Conservation (phyloP, 2,329 filamentous ascomycete species). For the Paraphaeosphaeria minitans region DNA sequence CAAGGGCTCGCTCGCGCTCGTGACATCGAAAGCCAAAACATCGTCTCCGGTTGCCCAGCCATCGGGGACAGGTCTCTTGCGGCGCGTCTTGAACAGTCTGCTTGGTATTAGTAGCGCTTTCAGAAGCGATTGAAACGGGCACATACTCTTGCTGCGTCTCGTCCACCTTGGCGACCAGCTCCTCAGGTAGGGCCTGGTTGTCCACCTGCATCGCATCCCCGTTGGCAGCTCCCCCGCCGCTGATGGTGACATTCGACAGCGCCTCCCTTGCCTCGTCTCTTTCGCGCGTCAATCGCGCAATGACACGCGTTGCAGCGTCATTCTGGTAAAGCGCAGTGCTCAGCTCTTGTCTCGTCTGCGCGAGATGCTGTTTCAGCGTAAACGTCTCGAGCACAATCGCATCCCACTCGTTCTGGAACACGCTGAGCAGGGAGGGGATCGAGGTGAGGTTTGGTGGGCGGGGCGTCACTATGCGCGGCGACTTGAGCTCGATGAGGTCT, state of each 20-base stretch:
- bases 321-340: conserved; percentile 95
- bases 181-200: conserved; percentile 73
- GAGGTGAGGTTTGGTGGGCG: conserved; percentile 93
- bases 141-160: conserved; percentile 79
- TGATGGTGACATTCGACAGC: conserved; percentile 81
- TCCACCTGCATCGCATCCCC: conserved; percentile 96
- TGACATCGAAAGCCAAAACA: conserved; percentile 65
- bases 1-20: conserved; percentile 60
- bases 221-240: conserved; percentile 57
- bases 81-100: conserved; percentile 84
- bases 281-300: conserved; percentile 88
- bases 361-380: conserved; percentile 85
- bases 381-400: conserved; percentile 89
- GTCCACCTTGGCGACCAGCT: conserved; percentile 74
- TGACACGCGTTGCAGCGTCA: conserved; percentile 94
- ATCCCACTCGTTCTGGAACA: conserved; percentile 99
- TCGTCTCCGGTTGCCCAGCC: conserved; percentile 81
- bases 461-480: conserved; percentile 81
- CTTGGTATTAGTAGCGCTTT: conserved; percentile 28
- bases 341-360: conserved; percentile 89
- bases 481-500: conserved; percentile 87
- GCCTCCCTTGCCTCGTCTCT: conserved; percentile 91
- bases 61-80: conserved; percentile 84
- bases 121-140: not conserved
- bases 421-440: conserved; percentile 88